These are phyloP conservation scores for Colletotrichum sp. DNA, from an alignment of 2,329 filamentous ascomycete genomes.

Conservation along the genomic window DNA sequence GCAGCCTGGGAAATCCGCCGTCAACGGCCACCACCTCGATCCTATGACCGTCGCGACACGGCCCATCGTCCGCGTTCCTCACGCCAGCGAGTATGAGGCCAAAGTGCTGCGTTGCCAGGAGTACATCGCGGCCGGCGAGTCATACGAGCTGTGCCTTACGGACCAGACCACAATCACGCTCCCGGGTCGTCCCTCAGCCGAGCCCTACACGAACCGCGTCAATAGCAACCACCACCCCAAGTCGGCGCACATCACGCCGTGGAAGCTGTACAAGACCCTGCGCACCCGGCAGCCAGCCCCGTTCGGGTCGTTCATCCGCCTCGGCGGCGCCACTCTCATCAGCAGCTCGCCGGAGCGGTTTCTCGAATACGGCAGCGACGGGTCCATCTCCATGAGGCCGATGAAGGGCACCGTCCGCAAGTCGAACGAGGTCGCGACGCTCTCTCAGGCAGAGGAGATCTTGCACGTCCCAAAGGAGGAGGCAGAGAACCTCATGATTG, in stretches of 20 bases:
- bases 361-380: constrained; percentile 60
- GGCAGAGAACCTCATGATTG: constrained; percentile 98
- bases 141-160: constrained; percentile 86
- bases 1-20: constrained; percentile 23
- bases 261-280: constrained; percentile 76
- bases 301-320: constrained; percentile 81
- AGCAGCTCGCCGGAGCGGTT: constrained; percentile 91
- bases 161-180: constrained; percentile 70
- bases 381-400: constrained; percentile 79
- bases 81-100: constrained; percentile 61
- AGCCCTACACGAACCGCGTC: background rate
- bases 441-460: constrained; percentile 74
- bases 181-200: constrained; percentile 22
- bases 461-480: constrained; percentile 86
- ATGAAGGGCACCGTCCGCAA: constrained; percentile 98
- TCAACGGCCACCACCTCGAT: background rate
- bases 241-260: constrained; percentile 48
- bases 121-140: constrained; percentile 76
- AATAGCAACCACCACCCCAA: constrained; percentile 18
- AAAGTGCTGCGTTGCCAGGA: constrained; percentile 74
- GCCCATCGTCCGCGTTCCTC: constrained; percentile 42
- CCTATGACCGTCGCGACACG: constrained; percentile 4
- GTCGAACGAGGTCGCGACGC: constrained; percentile 65
- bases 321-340: constrained; percentile 74
- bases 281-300: constrained; percentile 78